These are phyloP conservation scores for Talaromyces trachyspermus DNA, from an alignment of 495 filamentous ascomycete species.

Conservation along the genomic window DNA sequence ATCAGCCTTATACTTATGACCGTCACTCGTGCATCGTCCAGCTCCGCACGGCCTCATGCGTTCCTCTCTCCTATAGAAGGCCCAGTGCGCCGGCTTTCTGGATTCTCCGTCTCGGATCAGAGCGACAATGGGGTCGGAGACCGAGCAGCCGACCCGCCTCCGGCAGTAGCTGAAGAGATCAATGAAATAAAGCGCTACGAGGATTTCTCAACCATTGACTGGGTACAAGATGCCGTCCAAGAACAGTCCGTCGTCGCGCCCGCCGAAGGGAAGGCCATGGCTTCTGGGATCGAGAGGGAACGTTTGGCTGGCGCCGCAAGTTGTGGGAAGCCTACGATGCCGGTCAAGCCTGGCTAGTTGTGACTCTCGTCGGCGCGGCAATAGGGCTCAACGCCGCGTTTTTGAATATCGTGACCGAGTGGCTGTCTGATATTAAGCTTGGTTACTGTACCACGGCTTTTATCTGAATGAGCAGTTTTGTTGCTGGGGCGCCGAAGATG, in stretches of 20 bases:
- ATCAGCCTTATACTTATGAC: conserved; percentile 43
- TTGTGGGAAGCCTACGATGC: conserved; percentile 88
- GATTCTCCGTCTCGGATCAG: conserved; percentile 56
- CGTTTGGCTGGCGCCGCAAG: conserved; percentile 73
- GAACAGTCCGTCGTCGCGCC: conserved; percentile 77
- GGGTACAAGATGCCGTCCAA: conserved; percentile 94
- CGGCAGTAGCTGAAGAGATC: conserved; percentile 86
- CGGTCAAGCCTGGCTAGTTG: conserved; percentile 96
- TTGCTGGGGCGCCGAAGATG: conserved; percentile 92
- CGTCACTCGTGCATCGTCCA: conserved; percentile 51
- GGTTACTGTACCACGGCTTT: conserved; percentile 93
- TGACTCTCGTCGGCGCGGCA: conserved; percentile 84
- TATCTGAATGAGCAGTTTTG: conserved; percentile 98
- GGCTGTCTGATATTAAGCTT: conserved; percentile 91
- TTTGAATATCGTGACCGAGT: conserved; percentile 93
- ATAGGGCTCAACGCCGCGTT: conserved; percentile 93
- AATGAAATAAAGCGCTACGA: conserved; percentile 97
- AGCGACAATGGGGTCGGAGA: conserved; percentile 42
- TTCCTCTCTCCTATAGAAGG: conserved; percentile 44
- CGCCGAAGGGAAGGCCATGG: conserved; percentile 65
- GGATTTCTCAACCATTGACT: conserved; percentile 97
- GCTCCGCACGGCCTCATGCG: conserved; percentile 42
- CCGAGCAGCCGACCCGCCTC: conserved; percentile 26
- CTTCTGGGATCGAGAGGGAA: conserved; percentile 66
- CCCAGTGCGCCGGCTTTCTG: conserved; percentile 63